A percentile compares a stretch with the other conserved stretches of the same genome.
Conservation (phyloP, 352 stramenopile species). For the Phytophthora fragariaefolia region DNA sequence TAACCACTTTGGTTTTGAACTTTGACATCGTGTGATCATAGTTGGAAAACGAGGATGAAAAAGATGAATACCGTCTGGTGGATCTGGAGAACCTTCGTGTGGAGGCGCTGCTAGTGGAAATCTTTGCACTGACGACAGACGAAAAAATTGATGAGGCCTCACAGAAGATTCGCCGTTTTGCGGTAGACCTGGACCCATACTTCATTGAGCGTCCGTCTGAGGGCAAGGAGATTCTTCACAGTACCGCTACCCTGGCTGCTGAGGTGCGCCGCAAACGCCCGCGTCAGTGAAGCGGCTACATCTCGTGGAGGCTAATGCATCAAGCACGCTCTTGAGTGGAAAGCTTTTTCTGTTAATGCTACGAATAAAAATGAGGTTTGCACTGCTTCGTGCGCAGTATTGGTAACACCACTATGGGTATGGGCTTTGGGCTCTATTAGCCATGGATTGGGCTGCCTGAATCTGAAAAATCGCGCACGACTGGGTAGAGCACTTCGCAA, state of each 20-base stretch:
- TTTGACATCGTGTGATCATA: conserved; percentile 19
- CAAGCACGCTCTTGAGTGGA: no score
- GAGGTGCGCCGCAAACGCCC: conserved; percentile 83
- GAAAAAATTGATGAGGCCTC: conserved; percentile 88
- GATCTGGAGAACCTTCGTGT: conserved; percentile 85
- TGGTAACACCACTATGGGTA: background rate
- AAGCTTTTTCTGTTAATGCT: no score
- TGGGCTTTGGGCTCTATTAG: conserved; percentile 5
- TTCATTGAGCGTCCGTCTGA: conserved; percentile 86
- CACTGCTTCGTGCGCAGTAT: background rate
- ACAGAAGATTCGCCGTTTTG: conserved; percentile 84
- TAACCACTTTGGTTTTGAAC: background rate
- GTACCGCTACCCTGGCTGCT: conserved; percentile 77
- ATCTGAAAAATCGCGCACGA: conserved; percentile 2
- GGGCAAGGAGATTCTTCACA: conserved; percentile 86
- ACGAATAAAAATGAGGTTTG: conserved; percentile 23
- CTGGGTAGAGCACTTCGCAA: background rate
- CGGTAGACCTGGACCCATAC: conserved; percentile 83
- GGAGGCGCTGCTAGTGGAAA: conserved; percentile 86
- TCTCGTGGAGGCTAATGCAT: no score
- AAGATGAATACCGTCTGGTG: conserved; percentile 85
- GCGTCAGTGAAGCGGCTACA: conserved; percentile 44
- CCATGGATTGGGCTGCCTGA: background rate
- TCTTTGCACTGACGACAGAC: conserved; percentile 83
- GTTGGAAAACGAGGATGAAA: conserved; percentile 83